Evolutionary conservation across 1,284 basidiomycete species (phyloP).

Genomic region (Ceratobasidium sp.): DNA sequence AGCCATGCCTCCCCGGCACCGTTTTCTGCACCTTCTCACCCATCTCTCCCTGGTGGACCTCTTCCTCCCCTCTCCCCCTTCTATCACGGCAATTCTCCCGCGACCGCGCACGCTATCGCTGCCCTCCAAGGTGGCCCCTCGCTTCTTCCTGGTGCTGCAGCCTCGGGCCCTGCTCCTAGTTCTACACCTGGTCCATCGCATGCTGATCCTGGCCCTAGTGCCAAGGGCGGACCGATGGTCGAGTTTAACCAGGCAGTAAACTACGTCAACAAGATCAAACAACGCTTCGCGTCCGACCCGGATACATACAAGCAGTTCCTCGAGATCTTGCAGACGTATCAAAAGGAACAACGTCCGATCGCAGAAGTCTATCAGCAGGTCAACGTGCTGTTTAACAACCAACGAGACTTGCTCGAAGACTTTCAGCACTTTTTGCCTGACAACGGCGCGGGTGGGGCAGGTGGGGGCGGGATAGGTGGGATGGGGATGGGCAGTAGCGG

Average conservation of each 20-base stretch:
- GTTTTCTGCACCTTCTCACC: constrained; percentile 48
- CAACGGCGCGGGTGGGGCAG: constrained; percentile 54
- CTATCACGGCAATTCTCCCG: constrained; percentile 49
- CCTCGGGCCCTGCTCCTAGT: constrained; percentile 18
- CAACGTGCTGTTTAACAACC: constrained; percentile 90
- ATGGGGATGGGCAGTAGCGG: constrained; percentile 49
- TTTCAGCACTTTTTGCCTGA: constrained; percentile 98
- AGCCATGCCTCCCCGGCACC: constrained; percentile 49
- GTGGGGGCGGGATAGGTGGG: constrained; percentile 48
- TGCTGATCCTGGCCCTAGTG: constrained; percentile 46
- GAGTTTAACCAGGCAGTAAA: constrained; percentile 99
- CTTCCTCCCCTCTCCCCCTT: constrained; percentile 39
- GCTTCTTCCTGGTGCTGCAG: constrained; percentile 47
- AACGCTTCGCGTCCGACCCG: constrained; percentile 89
- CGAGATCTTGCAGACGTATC: constrained; percentile 97
- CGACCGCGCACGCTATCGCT: constrained; percentile 47
- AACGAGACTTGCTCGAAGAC: constrained; percentile 92
- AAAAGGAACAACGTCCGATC: constrained; percentile 91
- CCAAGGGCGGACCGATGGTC: constrained; percentile 50
- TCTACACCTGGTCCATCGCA: constrained; percentile 49
- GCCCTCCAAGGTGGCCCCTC: constrained; percentile 49
- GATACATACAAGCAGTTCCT: constrained; percentile 99
- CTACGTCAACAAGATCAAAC: constrained; percentile 99
- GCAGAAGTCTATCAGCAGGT: constrained; percentile 96
- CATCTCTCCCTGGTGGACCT: constrained; percentile 31